Percentiles rank a stretch among this genome's conserved stretches.
Evolutionary conservation across 2,329 filamentous ascomycete genomes (phyloP).

Genomic region (Cephalotrichum gorgonifer): DNA sequence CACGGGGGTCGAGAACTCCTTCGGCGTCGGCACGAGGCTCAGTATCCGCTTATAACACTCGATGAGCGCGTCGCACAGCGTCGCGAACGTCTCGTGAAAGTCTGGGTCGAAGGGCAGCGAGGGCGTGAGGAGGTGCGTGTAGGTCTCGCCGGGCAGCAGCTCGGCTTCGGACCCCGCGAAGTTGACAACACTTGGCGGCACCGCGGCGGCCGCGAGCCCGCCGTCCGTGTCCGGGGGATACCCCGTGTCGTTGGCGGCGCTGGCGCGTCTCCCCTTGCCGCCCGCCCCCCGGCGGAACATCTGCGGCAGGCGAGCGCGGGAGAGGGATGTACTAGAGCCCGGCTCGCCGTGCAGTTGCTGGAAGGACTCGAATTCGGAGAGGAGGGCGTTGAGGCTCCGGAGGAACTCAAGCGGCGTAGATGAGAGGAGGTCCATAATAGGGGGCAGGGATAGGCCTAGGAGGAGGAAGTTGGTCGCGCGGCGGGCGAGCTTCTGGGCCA

Average conservation of each 20-base stretch:
- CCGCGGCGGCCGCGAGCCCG: conserved; percentile 15
- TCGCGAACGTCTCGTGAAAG: conserved; percentile 93
- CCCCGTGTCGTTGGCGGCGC: conserved; percentile 27
- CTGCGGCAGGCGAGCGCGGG: conserved; percentile 68
- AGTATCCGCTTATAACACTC: conserved; percentile 80
- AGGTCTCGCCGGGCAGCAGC: conserved; percentile 73
- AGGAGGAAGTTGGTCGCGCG: conserved; percentile 91
- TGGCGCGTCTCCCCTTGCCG: conserved; percentile 45
- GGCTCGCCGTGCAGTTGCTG: conserved; percentile 77
- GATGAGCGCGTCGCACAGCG: conserved; percentile 88
- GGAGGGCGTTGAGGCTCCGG: conserved; percentile 70
- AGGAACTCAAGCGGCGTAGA: conserved; percentile 76
- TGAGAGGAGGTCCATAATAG: conserved; percentile 79
- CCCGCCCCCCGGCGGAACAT: conserved; percentile 65
- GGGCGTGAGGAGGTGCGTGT: conserved; percentile 81
- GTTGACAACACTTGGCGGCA: conserved; percentile 35
- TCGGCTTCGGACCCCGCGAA: conserved; percentile 53
- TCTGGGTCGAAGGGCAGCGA: conserved; percentile 91
- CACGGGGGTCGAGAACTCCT: conserved; percentile 58
- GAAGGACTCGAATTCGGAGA: conserved; percentile 89
- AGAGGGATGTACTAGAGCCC: conserved; percentile 59
- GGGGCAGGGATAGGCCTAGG: conserved; percentile 82
- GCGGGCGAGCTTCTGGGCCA: conserved; percentile 71
- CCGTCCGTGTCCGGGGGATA: conserved; percentile 16
- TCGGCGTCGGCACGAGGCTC: conserved; percentile 62